Evolutionary conservation across 192 early-diverging fungal species (phyloP).

Genomic region (Backusella circina): DNA sequence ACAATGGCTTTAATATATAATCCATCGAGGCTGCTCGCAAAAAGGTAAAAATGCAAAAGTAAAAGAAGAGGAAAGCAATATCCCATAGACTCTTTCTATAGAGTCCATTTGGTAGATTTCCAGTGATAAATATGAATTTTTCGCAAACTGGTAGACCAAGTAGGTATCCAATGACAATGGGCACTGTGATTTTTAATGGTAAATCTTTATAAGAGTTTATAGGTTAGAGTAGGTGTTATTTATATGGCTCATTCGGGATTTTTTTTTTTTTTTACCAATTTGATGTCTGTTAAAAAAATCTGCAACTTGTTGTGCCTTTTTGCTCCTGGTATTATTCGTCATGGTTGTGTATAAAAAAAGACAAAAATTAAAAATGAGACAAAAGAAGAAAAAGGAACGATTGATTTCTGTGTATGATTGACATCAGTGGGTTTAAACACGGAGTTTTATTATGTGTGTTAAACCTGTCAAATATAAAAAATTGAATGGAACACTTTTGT

Average conservation of each 20-base stretch:
- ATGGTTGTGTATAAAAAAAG: not conserved
- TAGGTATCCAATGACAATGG: conserved; percentile 21
- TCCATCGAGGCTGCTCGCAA: conserved; percentile 51
- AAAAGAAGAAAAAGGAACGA: not conserved
- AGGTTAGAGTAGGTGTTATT: not conserved
- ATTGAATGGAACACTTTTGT: not conserved
- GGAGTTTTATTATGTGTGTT: not conserved
- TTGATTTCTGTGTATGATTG: too few species aligned
- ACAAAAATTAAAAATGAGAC: not conserved
- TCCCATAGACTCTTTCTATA: conserved; percentile 58
- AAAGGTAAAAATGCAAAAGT: conserved; percentile 58
- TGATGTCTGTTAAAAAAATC: conserved; percentile 23
- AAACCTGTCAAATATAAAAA: not conserved
- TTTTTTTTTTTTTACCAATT: conserved; percentile 26
- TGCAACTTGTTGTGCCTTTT: not conserved
- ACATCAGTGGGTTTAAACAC: not conserved
- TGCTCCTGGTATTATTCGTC: not conserved
- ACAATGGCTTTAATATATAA: conserved; percentile 40
- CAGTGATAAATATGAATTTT: conserved; percentile 24
- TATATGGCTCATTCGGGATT: too few species aligned
- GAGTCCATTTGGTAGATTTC: conserved; percentile 17
- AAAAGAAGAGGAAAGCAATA: conserved; percentile 58
- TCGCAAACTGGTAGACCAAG: conserved; percentile 20
- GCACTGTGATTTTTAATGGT: not conserved
- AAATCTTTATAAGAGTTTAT: not conserved